These are phyloP conservation scores for Mallotus japonicus DNA, from an alignment of 441 rosid species.

Conservation along the genomic window DNA sequence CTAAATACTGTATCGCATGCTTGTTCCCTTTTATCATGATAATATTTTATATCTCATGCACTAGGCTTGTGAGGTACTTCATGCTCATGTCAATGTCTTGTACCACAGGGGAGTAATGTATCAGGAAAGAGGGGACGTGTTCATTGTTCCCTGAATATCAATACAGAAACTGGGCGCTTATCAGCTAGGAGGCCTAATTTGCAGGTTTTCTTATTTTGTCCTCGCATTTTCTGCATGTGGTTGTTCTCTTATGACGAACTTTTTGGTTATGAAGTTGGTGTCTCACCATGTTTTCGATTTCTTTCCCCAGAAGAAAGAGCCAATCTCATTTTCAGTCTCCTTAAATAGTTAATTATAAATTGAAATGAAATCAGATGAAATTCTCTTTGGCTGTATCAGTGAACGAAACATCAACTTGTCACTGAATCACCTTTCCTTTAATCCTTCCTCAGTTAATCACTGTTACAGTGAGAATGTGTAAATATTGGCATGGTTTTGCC, in stretches of 20 bases:
- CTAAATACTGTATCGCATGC: neutral
- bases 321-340: too few relatives aligned
- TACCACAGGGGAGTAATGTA: constrained; percentile 64
- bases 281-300: neutral
- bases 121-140: constrained; percentile 83
- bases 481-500: neutral
- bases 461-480: neutral
- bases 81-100: constrained; percentile 15
- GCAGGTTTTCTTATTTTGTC: constrained; percentile 49
- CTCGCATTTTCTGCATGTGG: neutral
- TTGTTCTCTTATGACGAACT: constrained; percentile 2
- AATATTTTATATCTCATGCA: neutral
- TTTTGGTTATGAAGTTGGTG: constrained; percentile 5
- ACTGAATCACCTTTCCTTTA: too few relatives aligned
- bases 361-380: constrained; percentile 5
- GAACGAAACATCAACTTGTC: neutral
- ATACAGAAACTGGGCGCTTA: constrained; percentile 95
- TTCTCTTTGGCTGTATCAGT: neutral
- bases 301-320: neutral
- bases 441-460: neutral
- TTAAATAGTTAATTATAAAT: too few relatives aligned
- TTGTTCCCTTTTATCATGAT: neutral
- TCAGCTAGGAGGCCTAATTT: constrained; percentile 97
- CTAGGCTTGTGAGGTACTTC: constrained; percentile 8
- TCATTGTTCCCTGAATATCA: constrained; percentile 95